Conservation (phyloP, 768 basidiomycete species). For the Trametes coccinea region DNA sequence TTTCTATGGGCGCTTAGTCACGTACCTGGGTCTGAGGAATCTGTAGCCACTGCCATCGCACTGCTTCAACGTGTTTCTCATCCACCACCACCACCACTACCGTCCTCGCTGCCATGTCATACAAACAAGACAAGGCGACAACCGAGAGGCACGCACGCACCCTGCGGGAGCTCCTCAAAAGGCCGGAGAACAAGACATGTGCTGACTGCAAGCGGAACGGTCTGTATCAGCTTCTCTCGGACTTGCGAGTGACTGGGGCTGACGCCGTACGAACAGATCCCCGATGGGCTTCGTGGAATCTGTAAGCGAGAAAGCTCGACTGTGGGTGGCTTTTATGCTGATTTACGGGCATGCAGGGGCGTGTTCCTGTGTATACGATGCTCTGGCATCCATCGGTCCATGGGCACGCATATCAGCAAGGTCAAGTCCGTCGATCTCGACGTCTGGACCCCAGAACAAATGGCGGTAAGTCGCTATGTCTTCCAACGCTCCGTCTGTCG, state of each 20-base stretch:
- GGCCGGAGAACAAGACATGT: constrained; percentile 90
- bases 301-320: constrained; percentile 49
- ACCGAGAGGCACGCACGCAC: constrained; percentile 77
- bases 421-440: constrained; percentile 98
- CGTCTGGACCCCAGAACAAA: constrained; percentile 96
- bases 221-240: constrained; percentile 36
- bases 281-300: constrained; percentile 97
- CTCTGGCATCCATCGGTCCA: constrained; percentile 94
- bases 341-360: constrained; percentile 50
- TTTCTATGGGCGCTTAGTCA: constrained; percentile 1
- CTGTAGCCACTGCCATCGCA: constrained; percentile 8
- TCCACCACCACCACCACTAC: constrained; percentile 10
- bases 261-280: constrained; percentile 60
- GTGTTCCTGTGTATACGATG: constrained; percentile 96
- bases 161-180: constrained; percentile 85
- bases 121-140: constrained; percentile 79
- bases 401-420: constrained; percentile 98
- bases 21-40: neutral
- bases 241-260: neutral
- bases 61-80: constrained; percentile 24
- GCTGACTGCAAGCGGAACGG: constrained; percentile 98
- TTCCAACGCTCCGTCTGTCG: neutral
- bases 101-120: constrained; percentile 34
- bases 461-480: constrained; percentile 61
- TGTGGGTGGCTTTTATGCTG: neutral